Evolutionary conservation across 2,329 filamentous ascomycete genomes (phyloP), one percentile per base, ranked within the genome.

Genomic region (Sporothrix euskadiensis): DNA sequence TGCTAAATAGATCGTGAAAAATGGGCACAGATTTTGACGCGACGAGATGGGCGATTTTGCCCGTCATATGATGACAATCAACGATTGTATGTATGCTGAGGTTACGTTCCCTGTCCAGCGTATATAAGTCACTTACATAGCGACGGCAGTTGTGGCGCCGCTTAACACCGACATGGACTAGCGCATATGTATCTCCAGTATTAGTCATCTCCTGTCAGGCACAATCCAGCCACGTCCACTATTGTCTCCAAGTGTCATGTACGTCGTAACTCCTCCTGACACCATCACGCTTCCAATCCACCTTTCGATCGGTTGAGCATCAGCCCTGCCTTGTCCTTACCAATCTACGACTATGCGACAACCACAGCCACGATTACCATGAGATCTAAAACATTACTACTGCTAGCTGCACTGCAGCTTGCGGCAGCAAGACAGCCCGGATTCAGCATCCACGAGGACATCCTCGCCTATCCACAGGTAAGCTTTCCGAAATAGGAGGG

Each of bases 391-490:
- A 81, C 82, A 73, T 73, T 87, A 71, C 76, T 83, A 16, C 77
- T 88, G 65, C 79, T 88, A 73, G 83, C 83, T 61, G 78, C 79
- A 68, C 77, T 84, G 76, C 85, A 83, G 80, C 82, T 87, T 41
- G 83, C 81, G 77, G 78, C 77, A 76, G 87, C 86, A 77, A 84
- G 85, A 63, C 85, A 86, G 63, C 84, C 83, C 8, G 83, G 85
- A 72, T 97, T 97, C 84, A 97, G 91, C 83, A 92, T 97, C 73
- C 90, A 96, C 79, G 93, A 97, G 80, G 94, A 98, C 80, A 82
- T 97, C 70, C 87, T 97, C 73, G 94, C 94, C 22, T 94, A 92
- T 82, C 94, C 94, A 12, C 93, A 96, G 87, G 93, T 95, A 85
- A 76, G 85, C 35, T 41, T 5, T 7, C 30, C 44, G 14, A 49